These are phyloP conservation scores for Fusarium nodosum DNA, from an alignment of 2,329 filamentous ascomycete species.

Conservation along the genomic window DNA sequence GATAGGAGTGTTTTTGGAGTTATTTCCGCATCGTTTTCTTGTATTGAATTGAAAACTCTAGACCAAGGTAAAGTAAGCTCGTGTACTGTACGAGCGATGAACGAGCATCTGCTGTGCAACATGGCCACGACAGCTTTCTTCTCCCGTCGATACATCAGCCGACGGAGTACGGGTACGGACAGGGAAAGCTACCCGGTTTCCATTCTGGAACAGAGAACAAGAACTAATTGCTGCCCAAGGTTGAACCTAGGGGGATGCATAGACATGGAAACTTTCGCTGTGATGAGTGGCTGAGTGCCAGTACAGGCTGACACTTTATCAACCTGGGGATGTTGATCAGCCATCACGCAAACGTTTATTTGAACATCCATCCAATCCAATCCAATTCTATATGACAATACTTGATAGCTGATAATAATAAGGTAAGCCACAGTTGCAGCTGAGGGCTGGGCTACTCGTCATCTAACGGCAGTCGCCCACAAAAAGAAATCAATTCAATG, in stretches of 20 bases:
- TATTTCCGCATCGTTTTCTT: constrained; percentile 23
- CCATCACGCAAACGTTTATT: constrained; percentile 23
- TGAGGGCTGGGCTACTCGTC: constrained; percentile 24
- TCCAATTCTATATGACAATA: constrained; percentile 2
- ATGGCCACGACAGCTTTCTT: constrained; percentile 28
- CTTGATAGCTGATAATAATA: background rate
- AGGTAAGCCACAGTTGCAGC: constrained; percentile 25
- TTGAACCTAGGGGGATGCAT: background rate
- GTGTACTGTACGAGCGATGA: constrained; percentile 18
- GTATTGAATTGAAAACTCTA: background rate
- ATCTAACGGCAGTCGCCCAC: constrained; percentile 41
- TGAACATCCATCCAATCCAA: background rate
- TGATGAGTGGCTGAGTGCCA: constrained; percentile 19
- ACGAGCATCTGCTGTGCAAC: constrained; percentile 22
- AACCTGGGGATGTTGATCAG: constrained; percentile 2
- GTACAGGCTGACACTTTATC: constrained; percentile 29
- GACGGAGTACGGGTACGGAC: constrained; percentile 30
- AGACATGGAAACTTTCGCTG: constrained; percentile 5
- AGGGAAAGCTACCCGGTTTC: background rate
- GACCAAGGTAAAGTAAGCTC: constrained; percentile 8
- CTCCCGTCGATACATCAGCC: constrained; percentile 19
- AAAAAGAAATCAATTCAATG: constrained; percentile 10
- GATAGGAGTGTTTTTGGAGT: constrained; percentile 7
- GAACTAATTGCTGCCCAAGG: background rate
- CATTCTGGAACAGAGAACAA: constrained; percentile 8